Base-by-base conservation (phyloP, 2,329 filamentous ascomycete species). In the Neurospora sp. region DNA sequence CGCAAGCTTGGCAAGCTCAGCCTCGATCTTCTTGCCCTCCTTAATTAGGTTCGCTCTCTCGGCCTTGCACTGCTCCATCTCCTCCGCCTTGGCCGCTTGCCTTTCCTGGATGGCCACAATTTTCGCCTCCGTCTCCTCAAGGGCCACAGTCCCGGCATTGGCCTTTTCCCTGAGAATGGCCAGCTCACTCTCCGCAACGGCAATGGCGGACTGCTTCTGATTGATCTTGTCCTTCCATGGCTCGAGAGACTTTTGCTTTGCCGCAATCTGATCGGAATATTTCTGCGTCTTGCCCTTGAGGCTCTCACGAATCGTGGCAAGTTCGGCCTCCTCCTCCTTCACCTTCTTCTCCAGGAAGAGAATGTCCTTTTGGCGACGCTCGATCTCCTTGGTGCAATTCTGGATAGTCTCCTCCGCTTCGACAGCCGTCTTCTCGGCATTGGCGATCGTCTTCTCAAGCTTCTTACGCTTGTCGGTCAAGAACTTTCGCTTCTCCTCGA, bases 151-250 rank as follows among this genome's bases (percentile, higher is more conserved):
- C 4, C 94, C 93, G 39, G 95, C 91, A 76, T 93, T 97, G 68
- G 93, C 92, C 78, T 93, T 93, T 78, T 99, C 96, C 52, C 89
- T 87, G 8, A 99, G 85, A 70, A 99, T 98, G 71, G 93, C 91
- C 74, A 98, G 87, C 79, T 99, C 95, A 79, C 93, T 97, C 78
- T 97, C 92, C 1, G 96, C 93, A 11, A 99, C 94, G 4, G 95
- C 95, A 74, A 97, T 96, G 3, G 92, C 89, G 0, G 94, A 97
- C 77, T 96, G 91, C 79, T 97, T 98, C 78, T 97, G 91, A 79
- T 96, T 97, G 82, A 99, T 95, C 81, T 96, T 98, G 74, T 93
- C 93, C 75, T 91, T 94, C 96, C 96, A 99, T 0, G 96, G 96
- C 80, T 98, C 95, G 11, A 99, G 84, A 0, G 93, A 91, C 81